A percentile compares a stretch with the other conserved stretches of the same genome.
phyloP scores from a whole-genome alignment of 352 stramenopile genomes.

The Globisporangium heterothallicum region DNA sequence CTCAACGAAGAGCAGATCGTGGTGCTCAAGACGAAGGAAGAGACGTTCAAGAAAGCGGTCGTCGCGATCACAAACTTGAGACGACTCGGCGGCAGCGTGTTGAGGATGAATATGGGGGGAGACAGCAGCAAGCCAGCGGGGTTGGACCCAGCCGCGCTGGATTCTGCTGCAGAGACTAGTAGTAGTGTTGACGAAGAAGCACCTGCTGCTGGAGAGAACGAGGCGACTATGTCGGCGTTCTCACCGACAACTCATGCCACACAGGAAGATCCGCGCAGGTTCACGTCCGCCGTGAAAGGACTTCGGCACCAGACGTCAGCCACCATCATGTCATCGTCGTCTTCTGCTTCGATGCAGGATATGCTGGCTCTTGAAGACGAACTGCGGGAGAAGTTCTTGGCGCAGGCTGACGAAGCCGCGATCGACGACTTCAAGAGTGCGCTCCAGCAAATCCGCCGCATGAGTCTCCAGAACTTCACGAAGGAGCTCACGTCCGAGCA shows the following conservation, averaged over 20 bases:
- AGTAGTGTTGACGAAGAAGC: no score
- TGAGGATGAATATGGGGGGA: background rate
- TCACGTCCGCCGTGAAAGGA: conserved; percentile 28
- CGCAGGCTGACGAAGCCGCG: conserved; percentile 43
- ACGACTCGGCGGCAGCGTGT: conserved; percentile 30
- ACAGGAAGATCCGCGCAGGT: conserved; percentile 18
- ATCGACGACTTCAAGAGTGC: conserved; percentile 70
- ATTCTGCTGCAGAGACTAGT: background rate
- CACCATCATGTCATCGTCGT: conserved; percentile 1
- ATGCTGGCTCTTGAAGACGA: conserved; percentile 57
- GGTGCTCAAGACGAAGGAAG: conserved; percentile 59
- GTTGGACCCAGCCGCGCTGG: background rate
- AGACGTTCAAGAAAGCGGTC: conserved; percentile 65
- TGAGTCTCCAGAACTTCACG: conserved; percentile 16
- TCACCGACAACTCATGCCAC: no score
- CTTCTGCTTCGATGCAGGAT: conserved; percentile 11
- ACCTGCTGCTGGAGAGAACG: no score
- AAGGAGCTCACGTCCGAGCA: conserved; percentile 17
- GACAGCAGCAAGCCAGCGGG: conserved; percentile 1
- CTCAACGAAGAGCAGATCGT: conserved; percentile 62
- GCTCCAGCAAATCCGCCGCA: conserved; percentile 53
- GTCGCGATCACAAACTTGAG: conserved; percentile 48
- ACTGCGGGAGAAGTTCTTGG: conserved; percentile 56
- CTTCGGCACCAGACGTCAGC: background rate
- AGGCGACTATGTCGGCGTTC: no score